Evolutionary conservation across 768 basidiomycete species (phyloP).

Genomic region (Lyophyllum decastes): DNA sequence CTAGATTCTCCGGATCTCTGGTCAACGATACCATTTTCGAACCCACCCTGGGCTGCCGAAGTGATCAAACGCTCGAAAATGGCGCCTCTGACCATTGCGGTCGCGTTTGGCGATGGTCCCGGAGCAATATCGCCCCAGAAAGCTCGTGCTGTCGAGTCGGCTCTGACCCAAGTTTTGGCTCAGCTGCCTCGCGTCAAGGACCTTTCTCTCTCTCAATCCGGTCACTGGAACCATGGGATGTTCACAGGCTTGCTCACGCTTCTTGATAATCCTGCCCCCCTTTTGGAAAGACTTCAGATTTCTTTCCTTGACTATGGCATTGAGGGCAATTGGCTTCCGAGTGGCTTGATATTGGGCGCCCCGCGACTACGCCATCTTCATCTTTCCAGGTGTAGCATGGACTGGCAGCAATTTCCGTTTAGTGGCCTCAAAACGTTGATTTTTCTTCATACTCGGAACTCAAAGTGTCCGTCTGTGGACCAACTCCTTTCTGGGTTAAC

Average conservation of each 20-base stretch:
- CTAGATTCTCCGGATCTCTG: background rate
- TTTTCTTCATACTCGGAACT: background rate
- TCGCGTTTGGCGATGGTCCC: background rate
- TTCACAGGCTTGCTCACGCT: background rate
- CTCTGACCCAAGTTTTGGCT: background rate
- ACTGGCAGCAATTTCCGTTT: background rate
- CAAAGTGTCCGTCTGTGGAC: background rate
- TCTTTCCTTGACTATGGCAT: background rate
- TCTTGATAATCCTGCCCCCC: background rate
- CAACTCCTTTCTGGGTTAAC: background rate
- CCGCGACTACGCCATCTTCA: background rate
- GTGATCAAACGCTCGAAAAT: background rate
- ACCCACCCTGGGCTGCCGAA: slow-evolving; percentile 1
- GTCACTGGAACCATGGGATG: background rate
- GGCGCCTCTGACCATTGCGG: background rate
- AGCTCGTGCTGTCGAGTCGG: background rate
- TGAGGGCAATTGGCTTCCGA: background rate
- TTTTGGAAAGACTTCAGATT: background rate
- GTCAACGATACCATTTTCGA: slow-evolving; percentile 1
- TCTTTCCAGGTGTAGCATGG: background rate
- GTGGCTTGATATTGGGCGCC: background rate
- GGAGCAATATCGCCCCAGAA: too few relatives aligned
- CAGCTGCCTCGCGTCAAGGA: background rate
- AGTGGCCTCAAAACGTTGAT: background rate
- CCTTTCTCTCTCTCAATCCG: background rate